Evolutionary conservation across 805 yeast genomes (phyloP), one percentile per base, ranked within the genome.

Genomic region (Lachancea sp.): DNA sequence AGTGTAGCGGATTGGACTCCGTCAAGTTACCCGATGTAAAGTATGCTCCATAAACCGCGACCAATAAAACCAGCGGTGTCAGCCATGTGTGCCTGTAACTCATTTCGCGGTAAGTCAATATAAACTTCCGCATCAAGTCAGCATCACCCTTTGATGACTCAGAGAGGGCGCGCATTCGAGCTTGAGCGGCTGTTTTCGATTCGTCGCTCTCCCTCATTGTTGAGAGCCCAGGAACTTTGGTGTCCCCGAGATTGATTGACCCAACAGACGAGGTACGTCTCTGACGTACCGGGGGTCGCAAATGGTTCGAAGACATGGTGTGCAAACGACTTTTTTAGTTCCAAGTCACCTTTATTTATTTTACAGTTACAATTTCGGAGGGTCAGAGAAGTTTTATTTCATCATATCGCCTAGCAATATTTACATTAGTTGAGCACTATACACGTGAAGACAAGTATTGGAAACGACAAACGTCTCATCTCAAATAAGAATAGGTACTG

Each of bases 191-290:
- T 38, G 61, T 61, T 45, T 70, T 65, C 43, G 67, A 64, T 42
- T 64, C 56, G 38, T 64, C 64, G 9, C 74, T 63, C 17, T 74
- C 65, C n/a, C 68, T 63, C 76, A 80, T 77, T 1, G 94, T 81
- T 9, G 85, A 69, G 31, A 86, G 67, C 1, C 83, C 71, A 2
- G 85, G 80, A 2, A 77, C 81, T 5, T 61, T 57, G 11, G 71
- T 77, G 55, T 86, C 95, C 18, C 95, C 96, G 3, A 87, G 64
- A 38, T 77, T 71, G 38, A 86, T 76, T 25, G 74, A 71, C 2
- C 95, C 95, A 12, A 87, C 81, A 0, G 89, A 80, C 1, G 92
- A 80, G 8, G 76, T 71, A 49, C 87, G 64, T 48, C 72, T 65
- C 13, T 52, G 44, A 43, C 67, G 59, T 6, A 37, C 34, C 3